These are phyloP conservation scores for Globisporangium perplexum DNA, from an alignment of 352 stramenopile species.

Conservation along the genomic window DNA sequence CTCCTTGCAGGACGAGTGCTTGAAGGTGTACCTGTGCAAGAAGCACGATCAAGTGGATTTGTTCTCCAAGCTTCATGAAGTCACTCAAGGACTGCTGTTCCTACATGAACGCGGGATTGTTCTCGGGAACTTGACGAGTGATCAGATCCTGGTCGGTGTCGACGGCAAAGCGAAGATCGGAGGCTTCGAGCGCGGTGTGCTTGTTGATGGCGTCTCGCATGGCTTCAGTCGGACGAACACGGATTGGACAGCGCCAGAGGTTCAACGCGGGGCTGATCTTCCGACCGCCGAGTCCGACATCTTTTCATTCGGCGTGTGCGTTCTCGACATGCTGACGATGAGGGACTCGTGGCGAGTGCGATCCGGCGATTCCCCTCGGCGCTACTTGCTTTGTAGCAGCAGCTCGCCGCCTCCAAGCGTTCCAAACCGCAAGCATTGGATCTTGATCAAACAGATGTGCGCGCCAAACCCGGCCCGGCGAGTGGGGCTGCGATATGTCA, in stretches of 20 bases:
- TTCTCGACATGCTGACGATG: constrained; percentile 4
- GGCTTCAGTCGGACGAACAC: background rate
- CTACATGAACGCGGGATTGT: constrained; percentile 2
- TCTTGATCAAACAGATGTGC: constrained; percentile 10
- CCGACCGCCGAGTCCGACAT: constrained; percentile 1
- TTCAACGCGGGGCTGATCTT: background rate
- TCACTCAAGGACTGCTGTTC: constrained; percentile 4
- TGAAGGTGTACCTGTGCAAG: background rate
- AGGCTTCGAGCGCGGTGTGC: constrained; percentile 1
- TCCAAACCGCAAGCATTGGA: background rate
- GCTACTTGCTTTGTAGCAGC: constrained; percentile 1
- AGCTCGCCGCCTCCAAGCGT: background rate
- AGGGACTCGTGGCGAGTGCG: constrained; percentile 1
- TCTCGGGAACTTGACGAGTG: constrained; percentile 1
- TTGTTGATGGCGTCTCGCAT: background rate
- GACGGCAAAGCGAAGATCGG: constrained; percentile 6
- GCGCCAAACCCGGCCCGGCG: background rate
- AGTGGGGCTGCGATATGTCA: background rate
- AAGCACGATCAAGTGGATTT: background rate
- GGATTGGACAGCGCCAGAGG: constrained; percentile 3
- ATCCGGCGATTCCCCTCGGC: background rate
- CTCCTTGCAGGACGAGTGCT: background rate
- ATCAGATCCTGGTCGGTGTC: constrained; percentile 4
- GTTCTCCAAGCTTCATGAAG: constrained; percentile 9
- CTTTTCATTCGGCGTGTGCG: constrained; percentile 5